A percentile compares a stretch with the other conserved stretches of the same genome.
phyloP scores from a whole-genome alignment of 768 basidiomycete genomes.

The Myochromella boudieri region DNA sequence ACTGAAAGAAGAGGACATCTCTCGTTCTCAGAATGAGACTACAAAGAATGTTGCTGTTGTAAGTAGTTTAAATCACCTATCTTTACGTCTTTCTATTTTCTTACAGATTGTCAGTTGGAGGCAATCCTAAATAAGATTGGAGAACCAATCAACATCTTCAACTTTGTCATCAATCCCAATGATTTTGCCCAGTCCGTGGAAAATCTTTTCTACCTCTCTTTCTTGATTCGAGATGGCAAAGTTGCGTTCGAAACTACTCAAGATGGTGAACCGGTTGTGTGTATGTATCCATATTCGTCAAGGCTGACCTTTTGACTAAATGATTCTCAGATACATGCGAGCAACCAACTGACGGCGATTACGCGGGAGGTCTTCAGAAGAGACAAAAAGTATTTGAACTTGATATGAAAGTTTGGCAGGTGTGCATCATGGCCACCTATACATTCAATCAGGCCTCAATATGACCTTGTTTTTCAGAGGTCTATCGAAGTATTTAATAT shows the following conservation, averaged over 20 bases:
- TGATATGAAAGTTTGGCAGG: conserved; percentile 88
- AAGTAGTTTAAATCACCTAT: conserved; percentile 20
- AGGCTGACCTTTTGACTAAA: not conserved
- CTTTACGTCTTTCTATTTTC: not conserved
- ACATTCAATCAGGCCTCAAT: conserved; percentile 1
- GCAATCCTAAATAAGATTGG: conserved; percentile 50
- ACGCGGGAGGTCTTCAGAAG: conserved; percentile 61
- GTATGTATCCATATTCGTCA: conserved; percentile 41
- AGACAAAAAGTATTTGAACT: conserved; percentile 90
- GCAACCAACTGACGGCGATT: conserved; percentile 62
- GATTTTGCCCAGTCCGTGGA: conserved; percentile 94
- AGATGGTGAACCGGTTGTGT: conserved; percentile 73
- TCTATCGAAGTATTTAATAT: conserved; percentile 90
- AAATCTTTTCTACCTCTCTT: conserved; percentile 94
- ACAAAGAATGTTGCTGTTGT: conserved; percentile 82
- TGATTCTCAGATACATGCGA: conserved; percentile 55
- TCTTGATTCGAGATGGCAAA: conserved; percentile 84
- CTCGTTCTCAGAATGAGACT: conserved; percentile 84
- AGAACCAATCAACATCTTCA: conserved; percentile 72
- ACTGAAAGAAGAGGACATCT: conserved; percentile 79
- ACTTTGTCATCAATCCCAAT: conserved; percentile 85
- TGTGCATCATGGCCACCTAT: conserved; percentile 29
- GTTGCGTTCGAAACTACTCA: conserved; percentile 70
- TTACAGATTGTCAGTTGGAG: conserved; percentile 47
- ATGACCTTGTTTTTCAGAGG: conserved; percentile 43